A percentile compares a stretch with the other conserved stretches of the same genome.
phyloP scores from a whole-genome alignment of 2,329 filamentous ascomycete species.

The Sporothrix sp. region DNA sequence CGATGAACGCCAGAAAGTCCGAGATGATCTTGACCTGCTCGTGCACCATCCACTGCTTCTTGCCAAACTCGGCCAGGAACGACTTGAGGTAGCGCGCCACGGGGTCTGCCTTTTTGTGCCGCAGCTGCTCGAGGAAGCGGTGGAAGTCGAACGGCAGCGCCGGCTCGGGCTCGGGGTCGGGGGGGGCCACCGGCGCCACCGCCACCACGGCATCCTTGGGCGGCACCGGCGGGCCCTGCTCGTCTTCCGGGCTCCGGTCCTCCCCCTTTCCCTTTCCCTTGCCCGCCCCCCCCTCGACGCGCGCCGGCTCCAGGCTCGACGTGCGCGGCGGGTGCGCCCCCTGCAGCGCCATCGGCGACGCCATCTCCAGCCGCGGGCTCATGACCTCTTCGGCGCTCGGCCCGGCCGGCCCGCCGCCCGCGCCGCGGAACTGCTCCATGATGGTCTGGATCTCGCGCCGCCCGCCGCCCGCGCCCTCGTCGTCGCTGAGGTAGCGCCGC shows the following conservation, averaged over 20 bases:
- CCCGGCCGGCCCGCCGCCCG: constrained; percentile 59
- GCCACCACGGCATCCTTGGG: no score
- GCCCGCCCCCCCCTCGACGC: constrained; percentile 40
- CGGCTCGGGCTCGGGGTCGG: constrained; percentile 69
- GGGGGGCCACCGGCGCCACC: no score
- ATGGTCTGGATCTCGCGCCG: constrained; percentile 87
- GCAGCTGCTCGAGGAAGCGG: constrained; percentile 87
- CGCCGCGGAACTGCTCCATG: constrained; percentile 88
- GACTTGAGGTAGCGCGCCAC: constrained; percentile 93
- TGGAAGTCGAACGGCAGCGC: constrained; percentile 93
- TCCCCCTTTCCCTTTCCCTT: constrained; percentile 32
- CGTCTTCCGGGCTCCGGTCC: neutral
- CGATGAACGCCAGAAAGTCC: constrained; percentile 93
- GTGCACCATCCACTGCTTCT: constrained; percentile 98
- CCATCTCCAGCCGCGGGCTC: constrained; percentile 76
- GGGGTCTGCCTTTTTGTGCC: constrained; percentile 94
- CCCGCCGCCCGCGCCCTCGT: constrained; percentile 29
- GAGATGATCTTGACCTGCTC: constrained; percentile 98
- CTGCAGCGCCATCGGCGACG: constrained; percentile 51
- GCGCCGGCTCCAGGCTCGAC: constrained; percentile 73
- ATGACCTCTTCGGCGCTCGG: constrained; percentile 76
- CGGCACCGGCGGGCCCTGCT: constrained; percentile 47
- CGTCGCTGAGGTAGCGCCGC: constrained; percentile 47
- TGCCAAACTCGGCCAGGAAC: constrained; percentile 87
- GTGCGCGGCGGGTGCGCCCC: constrained; percentile 62